Evolutionary conservation across 768 basidiomycete genomes (phyloP).

Genomic region (Lentinus tigrinus): DNA sequence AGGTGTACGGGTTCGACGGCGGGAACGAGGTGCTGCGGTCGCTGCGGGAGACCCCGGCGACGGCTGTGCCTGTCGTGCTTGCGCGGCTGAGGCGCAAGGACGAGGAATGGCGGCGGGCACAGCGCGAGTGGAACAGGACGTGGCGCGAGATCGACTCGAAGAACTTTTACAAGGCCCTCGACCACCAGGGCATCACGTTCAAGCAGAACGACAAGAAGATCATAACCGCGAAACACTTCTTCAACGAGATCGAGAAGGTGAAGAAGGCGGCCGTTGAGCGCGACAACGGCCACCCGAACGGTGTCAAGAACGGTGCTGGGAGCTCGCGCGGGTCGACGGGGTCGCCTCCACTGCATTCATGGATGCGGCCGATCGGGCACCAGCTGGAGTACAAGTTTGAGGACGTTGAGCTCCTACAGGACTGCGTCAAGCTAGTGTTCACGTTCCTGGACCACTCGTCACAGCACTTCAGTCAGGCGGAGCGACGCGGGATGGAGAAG

Average conservation of each 20-base stretch:
- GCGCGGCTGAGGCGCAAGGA: constrained; percentile 88
- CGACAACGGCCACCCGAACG: constrained; percentile 17
- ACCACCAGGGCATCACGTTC: constrained; percentile 94
- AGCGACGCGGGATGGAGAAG: constrained; percentile 80
- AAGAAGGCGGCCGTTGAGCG: constrained; percentile 47
- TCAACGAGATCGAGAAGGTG: constrained; percentile 71
- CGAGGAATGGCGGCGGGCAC: constrained; percentile 94
- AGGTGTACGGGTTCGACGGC: constrained; percentile 84
- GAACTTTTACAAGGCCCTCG: constrained; percentile 97
- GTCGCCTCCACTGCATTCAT: neutral
- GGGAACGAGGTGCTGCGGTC: constrained; percentile 78
- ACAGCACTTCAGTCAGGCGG: constrained; percentile 67
- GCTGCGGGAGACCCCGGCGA: constrained; percentile 86
- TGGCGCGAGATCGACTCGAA: constrained; percentile 97
- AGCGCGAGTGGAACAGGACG: constrained; percentile 93
- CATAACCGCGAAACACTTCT: constrained; percentile 81
- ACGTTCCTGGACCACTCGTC: constrained; percentile 89
- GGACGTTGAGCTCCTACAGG: constrained; percentile 80
- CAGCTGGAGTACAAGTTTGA: constrained; percentile 81
- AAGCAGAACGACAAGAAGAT: constrained; percentile 95
- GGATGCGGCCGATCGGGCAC: constrained; percentile 46
- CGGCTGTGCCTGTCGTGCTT: constrained; percentile 90
- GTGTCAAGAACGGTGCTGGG: neutral
- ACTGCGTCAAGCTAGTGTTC: constrained; percentile 86
- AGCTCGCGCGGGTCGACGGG: constrained; percentile 7